Percentiles rank a stretch among this genome's conserved stretches.
Evolutionary conservation across 1,139 yeast genomes (phyloP).

Genomic region (Spencermartinsiella ligniputridi): DNA sequence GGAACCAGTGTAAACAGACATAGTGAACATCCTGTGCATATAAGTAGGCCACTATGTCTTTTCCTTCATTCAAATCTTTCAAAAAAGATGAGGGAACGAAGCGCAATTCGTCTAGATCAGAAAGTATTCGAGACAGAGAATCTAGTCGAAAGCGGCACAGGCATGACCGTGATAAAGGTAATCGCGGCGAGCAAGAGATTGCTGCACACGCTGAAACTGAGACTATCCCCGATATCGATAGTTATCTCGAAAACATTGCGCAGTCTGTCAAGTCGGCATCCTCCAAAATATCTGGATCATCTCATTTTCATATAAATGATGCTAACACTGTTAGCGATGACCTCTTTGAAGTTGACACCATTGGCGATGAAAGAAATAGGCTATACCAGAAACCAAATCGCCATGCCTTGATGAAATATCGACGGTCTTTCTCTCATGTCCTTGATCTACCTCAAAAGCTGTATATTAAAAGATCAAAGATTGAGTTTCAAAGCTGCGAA

Average conservation of each 20-base stretch:
- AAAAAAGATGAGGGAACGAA: background rate
- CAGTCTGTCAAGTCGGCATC: background rate
- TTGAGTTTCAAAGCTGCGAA: background rate
- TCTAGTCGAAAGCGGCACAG: background rate
- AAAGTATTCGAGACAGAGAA: background rate
- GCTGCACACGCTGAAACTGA: background rate
- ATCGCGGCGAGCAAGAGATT: background rate
- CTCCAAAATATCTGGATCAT: background rate
- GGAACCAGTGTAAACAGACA: background rate
- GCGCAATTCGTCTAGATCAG: background rate
- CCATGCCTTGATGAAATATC: slow-evolving; percentile 11
- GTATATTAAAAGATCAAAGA: background rate
- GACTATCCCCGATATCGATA: background rate
- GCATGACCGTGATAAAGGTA: background rate
- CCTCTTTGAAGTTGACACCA: slow-evolving; percentile 7
- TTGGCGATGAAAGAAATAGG: slow-evolving; percentile 12
- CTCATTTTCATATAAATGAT: background rate
- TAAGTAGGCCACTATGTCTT: background rate
- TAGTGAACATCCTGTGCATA: background rate
- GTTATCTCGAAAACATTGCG: background rate
- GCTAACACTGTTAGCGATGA: background rate
- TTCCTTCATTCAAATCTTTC: background rate
- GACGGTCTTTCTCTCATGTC: slow-evolving; percentile 9
- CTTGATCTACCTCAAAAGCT: slow-evolving; percentile 4
- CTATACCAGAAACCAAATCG: slow-evolving; percentile 14